Base-by-base conservation (phyloP, 495 filamentous ascomycete genomes). In the Penicillium paradoxum region DNA sequence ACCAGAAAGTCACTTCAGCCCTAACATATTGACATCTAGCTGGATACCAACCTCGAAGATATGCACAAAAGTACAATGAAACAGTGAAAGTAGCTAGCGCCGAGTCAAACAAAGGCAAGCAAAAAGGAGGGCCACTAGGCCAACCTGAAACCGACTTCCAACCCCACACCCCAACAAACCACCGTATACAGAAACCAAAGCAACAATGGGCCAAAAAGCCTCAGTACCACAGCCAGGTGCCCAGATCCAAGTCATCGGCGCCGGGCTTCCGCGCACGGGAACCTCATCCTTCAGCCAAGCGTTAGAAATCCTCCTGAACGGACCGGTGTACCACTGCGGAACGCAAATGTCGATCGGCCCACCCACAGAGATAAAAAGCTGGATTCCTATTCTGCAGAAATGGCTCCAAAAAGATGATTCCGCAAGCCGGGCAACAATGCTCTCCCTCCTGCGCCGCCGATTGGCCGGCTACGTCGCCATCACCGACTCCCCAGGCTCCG, bases 181-280 rank as follows among this genome's bases (percentile, higher is more conserved):
- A 25, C 21, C n/a, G 0, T 6, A 38, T 17, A 48, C 7, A 37
- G 24, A 27, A 3, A 27, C 24, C 15, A 29, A 9, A 36, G 6
- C 27, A 48, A 32, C 10, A 33, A 64, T 61, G 62, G 62, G 62
- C 30, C 58, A 61, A 55, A 45, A 43, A 11, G 32, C 55, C 21
- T 64, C 62, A 5, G 18, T 22, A 17, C 62, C 62, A 6, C 27
- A 54, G 7, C 53, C 55, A 11, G 56, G 53, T 18, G 45, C 46
- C 10, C 32, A 56, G 39, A 50, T 77, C n/a, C 67, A 71, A 52
- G 73, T 78, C 29, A 78, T 79, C 43, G 73, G 75, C 4, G 73
- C 76, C 5, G 75, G 75, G 8, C 70, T 70, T 30, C 71, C 75
- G 13, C 69, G 75, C 38, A 78, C 75, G 4, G 76, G 74, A 24